Conservation (phyloP, 768 basidiomycete genomes). For the Cystobasidiopsis lactophilus region DNA sequence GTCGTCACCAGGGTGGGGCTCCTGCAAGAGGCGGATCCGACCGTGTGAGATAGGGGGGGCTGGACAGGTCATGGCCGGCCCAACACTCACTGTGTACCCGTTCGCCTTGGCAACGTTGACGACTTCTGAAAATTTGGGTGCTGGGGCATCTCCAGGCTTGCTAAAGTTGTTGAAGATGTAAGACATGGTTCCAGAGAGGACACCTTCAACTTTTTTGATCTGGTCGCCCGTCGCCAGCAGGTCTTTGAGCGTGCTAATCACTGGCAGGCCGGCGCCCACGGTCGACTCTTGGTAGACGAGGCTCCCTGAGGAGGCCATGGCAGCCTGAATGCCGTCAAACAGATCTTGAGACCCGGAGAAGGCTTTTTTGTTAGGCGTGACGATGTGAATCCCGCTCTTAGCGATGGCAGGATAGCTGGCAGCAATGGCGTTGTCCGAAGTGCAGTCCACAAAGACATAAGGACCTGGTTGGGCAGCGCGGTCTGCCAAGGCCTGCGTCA, state of each 20-base stretch:
- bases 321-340: conserved; percentile 44
- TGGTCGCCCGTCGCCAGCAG: conserved; percentile 79
- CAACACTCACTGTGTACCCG: conserved; percentile 70
- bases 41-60: too few species aligned
- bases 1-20: conserved; percentile 93
- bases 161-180: conserved; percentile 98
- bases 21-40: conserved; percentile 32
- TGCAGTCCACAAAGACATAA: conserved; percentile 72
- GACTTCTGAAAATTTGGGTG: conserved; percentile 53
- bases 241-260: conserved; percentile 78
- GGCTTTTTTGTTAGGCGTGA: conserved; percentile 97
- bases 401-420: conserved; percentile 60
- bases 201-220: conserved; percentile 81
- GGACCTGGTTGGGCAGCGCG: conserved; percentile 26
- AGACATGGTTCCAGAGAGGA: conserved; percentile 89
- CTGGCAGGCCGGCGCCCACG: conserved; percentile 84
- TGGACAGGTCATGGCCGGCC: not conserved
- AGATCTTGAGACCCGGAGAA: conserved; percentile 49
- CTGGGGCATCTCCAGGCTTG: conserved; percentile 28
- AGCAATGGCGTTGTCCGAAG: conserved; percentile 63
- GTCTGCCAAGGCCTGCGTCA: conserved; percentile 12
- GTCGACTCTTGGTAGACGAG: conserved; percentile 48
- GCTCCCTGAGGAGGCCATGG: conserved; percentile 37
- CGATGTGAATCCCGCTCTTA: conserved; percentile 52
- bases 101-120: conserved; percentile 71